Percentiles rank a stretch among this genome's conserved stretches.
Evolutionary conservation across 2,329 filamentous ascomycete species (phyloP).

Genomic region (Aspergillus ustus): DNA sequence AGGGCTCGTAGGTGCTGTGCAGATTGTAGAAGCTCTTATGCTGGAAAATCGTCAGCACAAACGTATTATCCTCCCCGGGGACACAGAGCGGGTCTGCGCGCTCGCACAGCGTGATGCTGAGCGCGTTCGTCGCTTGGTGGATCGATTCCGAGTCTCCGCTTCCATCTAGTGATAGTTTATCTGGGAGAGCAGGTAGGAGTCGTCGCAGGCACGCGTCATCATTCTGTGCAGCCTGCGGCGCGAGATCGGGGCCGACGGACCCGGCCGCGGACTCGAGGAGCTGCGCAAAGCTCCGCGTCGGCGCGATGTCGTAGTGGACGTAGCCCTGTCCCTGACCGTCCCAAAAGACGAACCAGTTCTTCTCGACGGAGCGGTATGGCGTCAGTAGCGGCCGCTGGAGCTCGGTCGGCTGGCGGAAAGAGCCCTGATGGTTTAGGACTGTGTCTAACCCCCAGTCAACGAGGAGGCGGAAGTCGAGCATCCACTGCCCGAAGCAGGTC

Average conservation of each 20-base stretch:
- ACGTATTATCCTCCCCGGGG: slow-evolving; percentile 55
- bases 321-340: slow-evolving; percentile 53
- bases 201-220: slow-evolving; percentile 55
- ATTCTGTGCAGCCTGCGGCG: slow-evolving; percentile 35
- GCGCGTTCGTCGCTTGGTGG: slow-evolving; percentile 65
- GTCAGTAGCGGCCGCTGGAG: slow-evolving; percentile 51
- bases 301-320: slow-evolving; percentile 59
- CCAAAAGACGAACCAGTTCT: slow-evolving; percentile 69
- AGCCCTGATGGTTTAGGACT: slow-evolving; percentile 29
- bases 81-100: slow-evolving; percentile 52
- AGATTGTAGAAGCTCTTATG: slow-evolving; percentile 56
- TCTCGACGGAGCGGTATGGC: slow-evolving; percentile 56
- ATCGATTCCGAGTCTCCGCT: slow-evolving; percentile 48
- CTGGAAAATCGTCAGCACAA: slow-evolving; percentile 60
- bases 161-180: slow-evolving; percentile 8
- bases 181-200: slow-evolving; percentile 46
- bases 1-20: slow-evolving; percentile 61
- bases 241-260: slow-evolving; percentile 44
- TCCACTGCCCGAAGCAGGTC: slow-evolving; percentile 63
- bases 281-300: slow-evolving; percentile 55
- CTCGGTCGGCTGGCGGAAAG: slow-evolving; percentile 54
- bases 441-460: slow-evolving; percentile 48
- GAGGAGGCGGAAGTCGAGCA: slow-evolving; percentile 59
- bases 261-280: not conserved
- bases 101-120: slow-evolving; percentile 60